Conservation (phyloP, 2,329 filamentous ascomycete genomes). For the Cercospora sesami region DNA sequence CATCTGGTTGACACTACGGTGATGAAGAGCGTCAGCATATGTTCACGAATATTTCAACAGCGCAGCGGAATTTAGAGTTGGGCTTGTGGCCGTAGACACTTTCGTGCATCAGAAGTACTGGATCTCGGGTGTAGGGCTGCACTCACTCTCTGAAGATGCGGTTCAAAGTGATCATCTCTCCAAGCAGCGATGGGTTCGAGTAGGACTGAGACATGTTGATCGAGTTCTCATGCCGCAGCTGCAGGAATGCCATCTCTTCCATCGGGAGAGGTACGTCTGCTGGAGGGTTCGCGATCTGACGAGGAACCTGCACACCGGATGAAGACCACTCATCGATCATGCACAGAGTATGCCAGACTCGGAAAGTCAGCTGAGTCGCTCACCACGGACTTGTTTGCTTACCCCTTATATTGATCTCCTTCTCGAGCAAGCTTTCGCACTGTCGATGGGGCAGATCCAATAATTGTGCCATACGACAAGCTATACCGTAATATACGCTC, state of each 20-base stretch:
- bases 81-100: not conserved
- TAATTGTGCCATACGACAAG: slow-evolving; percentile 14
- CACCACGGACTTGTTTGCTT: not conserved
- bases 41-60: not conserved
- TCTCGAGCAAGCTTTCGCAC: slow-evolving; percentile 6
- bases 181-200: slow-evolving; percentile 4
- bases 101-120: not conserved
- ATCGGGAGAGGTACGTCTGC: slow-evolving; percentile 11
- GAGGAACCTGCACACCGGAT: slow-evolving; percentile 12
- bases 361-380: not conserved
- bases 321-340: slow-evolving; percentile 18
- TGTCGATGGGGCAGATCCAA: slow-evolving; percentile 8
- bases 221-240: not conserved
- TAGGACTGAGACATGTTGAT: slow-evolving; percentile 1
- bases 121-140: too few species aligned
- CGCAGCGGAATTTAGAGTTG: not conserved
- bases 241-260: slow-evolving; percentile 14
- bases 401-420: slow-evolving; percentile 13
- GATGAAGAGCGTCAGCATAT: not conserved
- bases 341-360: slow-evolving; percentile 14
- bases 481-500: slow-evolving; percentile 15
- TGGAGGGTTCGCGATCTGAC: slow-evolving; percentile 13
- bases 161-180: slow-evolving; percentile 15
- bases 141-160: slow-evolving; percentile 15
- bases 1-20: slow-evolving; percentile 6